Evolutionary conservation across 768 basidiomycete species (phyloP).

Genomic region (Trametes meyenii): DNA sequence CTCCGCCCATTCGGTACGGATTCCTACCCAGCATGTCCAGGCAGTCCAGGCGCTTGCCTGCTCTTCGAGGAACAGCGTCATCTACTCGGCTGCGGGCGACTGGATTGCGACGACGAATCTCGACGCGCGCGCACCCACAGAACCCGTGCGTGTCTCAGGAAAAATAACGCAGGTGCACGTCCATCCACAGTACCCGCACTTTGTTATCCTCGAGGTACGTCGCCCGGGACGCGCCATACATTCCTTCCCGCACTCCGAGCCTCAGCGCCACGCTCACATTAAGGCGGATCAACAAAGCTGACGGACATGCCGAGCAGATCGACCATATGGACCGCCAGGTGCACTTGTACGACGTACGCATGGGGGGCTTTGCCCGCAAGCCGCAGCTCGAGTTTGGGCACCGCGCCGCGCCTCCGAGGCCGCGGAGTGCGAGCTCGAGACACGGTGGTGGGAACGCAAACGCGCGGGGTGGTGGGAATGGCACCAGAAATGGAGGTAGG

Average conservation of each 20-base stretch:
- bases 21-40: conserved; percentile 35
- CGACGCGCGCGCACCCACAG: conserved; percentile 36
- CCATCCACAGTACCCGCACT: conserved; percentile 41
- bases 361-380: conserved; percentile 40
- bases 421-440: not conserved
- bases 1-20: conserved; percentile 31
- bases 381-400: conserved; percentile 51
- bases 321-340: conserved; percentile 53
- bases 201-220: conserved; percentile 53
- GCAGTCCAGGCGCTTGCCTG: conserved; percentile 44
- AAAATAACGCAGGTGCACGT: conserved; percentile 48
- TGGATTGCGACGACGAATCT: conserved; percentile 43
- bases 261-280: conserved; percentile 5
- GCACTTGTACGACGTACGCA: conserved; percentile 50
- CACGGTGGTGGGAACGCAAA: not conserved
- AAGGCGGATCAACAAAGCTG: not conserved
- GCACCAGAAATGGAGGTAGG: no score
- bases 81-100: conserved; percentile 42
- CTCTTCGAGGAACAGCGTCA: conserved; percentile 35
- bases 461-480: conserved; percentile 6
- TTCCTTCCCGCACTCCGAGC: not conserved
- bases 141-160: conserved; percentile 39
- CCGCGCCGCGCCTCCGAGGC: conserved; percentile 30
- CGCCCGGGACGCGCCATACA: conserved; percentile 20
- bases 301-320: conserved; percentile 39